A percentile compares a stretch with the other conserved stretches of the same genome.
phyloP scores from a whole-genome alignment of 2,329 filamentous ascomycete genomes.

The Fusarium subtropicale region DNA sequence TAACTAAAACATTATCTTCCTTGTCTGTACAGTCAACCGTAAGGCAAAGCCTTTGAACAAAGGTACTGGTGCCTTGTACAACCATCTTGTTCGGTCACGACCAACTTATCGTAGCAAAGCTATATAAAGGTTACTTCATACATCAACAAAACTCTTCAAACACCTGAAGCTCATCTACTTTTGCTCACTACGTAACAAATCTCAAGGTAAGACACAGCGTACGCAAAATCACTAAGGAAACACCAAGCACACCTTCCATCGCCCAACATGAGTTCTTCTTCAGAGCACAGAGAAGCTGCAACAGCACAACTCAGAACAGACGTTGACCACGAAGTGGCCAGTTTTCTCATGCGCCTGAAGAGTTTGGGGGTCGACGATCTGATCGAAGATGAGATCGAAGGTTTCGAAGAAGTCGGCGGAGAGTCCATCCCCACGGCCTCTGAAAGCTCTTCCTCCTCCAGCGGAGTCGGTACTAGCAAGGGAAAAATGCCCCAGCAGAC shows the following conservation, averaged over 20 bases:
- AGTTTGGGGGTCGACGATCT: background rate
- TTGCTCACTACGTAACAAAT: background rate
- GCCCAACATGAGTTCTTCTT: background rate
- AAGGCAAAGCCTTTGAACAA: background rate
- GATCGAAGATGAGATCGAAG: background rate
- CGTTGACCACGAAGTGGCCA: background rate
- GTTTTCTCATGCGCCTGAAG: background rate
- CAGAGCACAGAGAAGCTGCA: background rate
- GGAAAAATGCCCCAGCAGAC: background rate
- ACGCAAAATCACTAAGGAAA: background rate
- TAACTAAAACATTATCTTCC: background rate
- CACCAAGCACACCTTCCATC: background rate
- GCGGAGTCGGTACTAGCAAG: background rate
- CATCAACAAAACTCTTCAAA: background rate
- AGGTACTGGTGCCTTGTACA: background rate
- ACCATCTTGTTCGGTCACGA: background rate
- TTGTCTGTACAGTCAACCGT: background rate
- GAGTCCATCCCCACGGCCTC: rapidly evolving
- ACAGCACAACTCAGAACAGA: background rate
- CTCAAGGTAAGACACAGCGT: background rate
- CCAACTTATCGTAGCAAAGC: too few relatives aligned
- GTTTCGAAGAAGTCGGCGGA: background rate
- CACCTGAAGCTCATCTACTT: background rate
- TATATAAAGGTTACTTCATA: background rate
- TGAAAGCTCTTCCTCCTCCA: background rate